These are phyloP conservation scores for Herpetomonas samuelpessoai DNA, from an alignment of 208 protist species.

Conservation along the genomic window DNA sequence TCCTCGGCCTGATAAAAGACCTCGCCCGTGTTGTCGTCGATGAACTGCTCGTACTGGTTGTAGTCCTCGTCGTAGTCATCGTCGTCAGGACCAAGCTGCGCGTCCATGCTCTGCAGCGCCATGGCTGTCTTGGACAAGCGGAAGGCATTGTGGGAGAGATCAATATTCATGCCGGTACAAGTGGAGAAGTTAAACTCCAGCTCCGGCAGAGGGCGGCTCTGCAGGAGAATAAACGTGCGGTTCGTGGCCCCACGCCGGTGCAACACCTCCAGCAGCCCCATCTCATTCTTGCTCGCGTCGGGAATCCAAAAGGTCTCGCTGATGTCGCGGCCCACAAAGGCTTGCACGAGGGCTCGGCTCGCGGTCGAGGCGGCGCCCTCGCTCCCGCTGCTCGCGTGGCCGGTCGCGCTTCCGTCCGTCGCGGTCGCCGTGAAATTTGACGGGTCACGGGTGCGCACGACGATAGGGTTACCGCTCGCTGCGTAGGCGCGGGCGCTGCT, in stretches of 20 bases:
- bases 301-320: constrained; percentile 72
- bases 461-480: constrained; percentile 55
- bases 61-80: too few relatives aligned
- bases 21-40: too few relatives aligned
- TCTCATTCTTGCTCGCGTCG: constrained; percentile 44
- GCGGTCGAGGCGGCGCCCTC: background rate
- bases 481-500: constrained; percentile 39
- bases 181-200: constrained; percentile 79
- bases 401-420: background rate
- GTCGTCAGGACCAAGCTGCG: too few relatives aligned
- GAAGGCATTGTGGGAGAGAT: constrained; percentile 74
- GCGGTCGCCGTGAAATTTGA: constrained; percentile 16
- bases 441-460: constrained; percentile 48
- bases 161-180: constrained; percentile 67
- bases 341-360: constrained; percentile 2
- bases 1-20: too few relatives aligned
- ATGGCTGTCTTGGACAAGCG: constrained; percentile 71
- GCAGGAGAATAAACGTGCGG: constrained; percentile 52
- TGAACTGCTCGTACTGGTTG: too few relatives aligned
- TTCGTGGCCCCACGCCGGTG: constrained; percentile 48
- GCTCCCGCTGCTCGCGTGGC: background rate
- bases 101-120: constrained; percentile 73
- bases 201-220: constrained; percentile 64
- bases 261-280: constrained; percentile 66
- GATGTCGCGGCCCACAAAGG: constrained; percentile 34